Percentiles rank a stretch among this genome's conserved stretches.
Conservation (phyloP, 2,329 filamentous ascomycete genomes). For the Alternaria ethzedia region DNA sequence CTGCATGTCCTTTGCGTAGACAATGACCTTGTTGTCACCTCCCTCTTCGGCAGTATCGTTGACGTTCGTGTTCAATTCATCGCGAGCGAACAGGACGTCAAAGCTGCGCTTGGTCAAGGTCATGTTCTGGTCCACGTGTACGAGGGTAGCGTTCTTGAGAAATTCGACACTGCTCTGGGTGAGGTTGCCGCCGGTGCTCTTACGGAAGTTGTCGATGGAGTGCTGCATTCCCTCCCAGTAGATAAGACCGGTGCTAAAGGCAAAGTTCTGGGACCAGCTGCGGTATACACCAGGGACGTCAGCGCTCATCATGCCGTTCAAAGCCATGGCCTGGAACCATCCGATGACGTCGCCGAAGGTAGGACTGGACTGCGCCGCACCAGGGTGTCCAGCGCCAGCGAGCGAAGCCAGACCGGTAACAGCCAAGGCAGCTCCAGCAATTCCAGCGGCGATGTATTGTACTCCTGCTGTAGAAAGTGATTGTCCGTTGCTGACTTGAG, state of each 20-base stretch:
- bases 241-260: conserved; percentile 84
- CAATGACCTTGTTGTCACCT: conserved; percentile 55
- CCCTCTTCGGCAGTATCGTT: conserved; percentile 49
- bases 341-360: conserved; percentile 84
- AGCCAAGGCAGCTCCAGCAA: conserved; percentile 82
- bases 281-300: conserved; percentile 86
- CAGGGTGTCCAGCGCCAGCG: conserved; percentile 59
- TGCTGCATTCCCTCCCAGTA: conserved; percentile 81
- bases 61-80: conserved; percentile 46
- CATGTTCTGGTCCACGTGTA: conserved; percentile 68
- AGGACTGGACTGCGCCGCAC: conserved; percentile 72
- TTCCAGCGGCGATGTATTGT: conserved; percentile 80
- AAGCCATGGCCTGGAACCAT: conserved; percentile 92
- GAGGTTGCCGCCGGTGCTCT: conserved; percentile 82
- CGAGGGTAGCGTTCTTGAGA: conserved; percentile 76
- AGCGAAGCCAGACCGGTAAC: conserved; percentile 75
- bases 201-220: conserved; percentile 84
- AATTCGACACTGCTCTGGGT: conserved; percentile 78
- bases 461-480: conserved; percentile 76
- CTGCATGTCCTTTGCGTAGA: conserved; percentile 75
- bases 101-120: conserved; percentile 61
- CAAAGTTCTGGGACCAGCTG: conserved; percentile 92
- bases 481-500: conserved; percentile 85
- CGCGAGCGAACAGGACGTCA: conserved; percentile 61
- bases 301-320: conserved; percentile 96